A percentile compares a stretch with the other conserved stretches of the same genome.
Conservation (phyloP, 805 yeast species). For the Priceomyces medius region DNA sequence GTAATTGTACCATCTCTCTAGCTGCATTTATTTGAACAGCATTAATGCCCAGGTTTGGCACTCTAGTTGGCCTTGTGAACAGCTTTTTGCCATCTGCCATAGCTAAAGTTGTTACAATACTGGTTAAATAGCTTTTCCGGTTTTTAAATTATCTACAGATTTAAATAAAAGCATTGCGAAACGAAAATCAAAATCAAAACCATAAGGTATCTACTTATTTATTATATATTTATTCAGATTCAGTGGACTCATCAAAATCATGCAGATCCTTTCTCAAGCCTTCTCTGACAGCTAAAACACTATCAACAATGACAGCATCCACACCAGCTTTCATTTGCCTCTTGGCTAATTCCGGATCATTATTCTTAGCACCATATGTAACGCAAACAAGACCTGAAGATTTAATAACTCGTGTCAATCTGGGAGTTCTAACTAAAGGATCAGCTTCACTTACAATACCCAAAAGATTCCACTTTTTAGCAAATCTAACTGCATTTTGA, state of each 20-base stretch:
- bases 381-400: constrained; percentile 89
- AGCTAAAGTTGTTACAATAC: background rate
- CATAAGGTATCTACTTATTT: background rate
- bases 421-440: constrained; percentile 84
- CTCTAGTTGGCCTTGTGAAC: constrained; percentile 3
- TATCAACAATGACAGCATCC: constrained; percentile 97
- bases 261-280: constrained; percentile 52
- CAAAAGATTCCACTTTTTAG: constrained; percentile 84
- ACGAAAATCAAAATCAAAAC: background rate
- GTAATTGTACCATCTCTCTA: constrained; percentile 56
- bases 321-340: constrained; percentile 92
- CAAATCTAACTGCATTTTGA: constrained; percentile 88
- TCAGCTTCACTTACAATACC: constrained; percentile 90
- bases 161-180: constrained; percentile 3
- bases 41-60: constrained; percentile 38
- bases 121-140: background rate
- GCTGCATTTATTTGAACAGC: constrained; percentile 61
- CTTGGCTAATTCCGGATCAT: constrained; percentile 78
- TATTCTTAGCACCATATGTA: constrained; percentile 83
- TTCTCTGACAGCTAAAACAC: constrained; percentile 88
- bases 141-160: background rate
- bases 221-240: constrained; percentile 5
- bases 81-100: constrained; percentile 5
- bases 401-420: constrained; percentile 88
- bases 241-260: constrained; percentile 15